Evolutionary conservation across 2,329 filamentous ascomycete genomes (phyloP).

Genomic region (Pseudocercospora fijiensis): DNA sequence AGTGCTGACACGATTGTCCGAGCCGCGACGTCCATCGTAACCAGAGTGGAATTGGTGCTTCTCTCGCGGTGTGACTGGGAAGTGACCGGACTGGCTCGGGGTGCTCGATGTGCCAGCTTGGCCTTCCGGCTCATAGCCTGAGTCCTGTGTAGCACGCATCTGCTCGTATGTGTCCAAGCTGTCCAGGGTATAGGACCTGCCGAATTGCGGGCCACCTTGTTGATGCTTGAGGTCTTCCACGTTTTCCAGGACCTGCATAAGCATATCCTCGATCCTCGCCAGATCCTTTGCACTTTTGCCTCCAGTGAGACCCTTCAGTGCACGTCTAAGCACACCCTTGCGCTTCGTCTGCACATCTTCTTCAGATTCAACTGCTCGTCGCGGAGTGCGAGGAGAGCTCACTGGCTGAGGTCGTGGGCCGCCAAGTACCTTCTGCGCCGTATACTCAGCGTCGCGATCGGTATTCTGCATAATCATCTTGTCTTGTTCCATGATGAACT

Average conservation of each 20-base stretch:
- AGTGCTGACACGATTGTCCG: slow-evolving; percentile 83
- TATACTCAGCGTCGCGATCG: slow-evolving; percentile 84
- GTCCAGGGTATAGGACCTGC: slow-evolving; percentile 33
- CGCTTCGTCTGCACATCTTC: slow-evolving; percentile 71
- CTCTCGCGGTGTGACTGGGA: slow-evolving; percentile 41
- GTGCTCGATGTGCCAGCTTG: slow-evolving; percentile 73
- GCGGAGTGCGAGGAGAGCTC: slow-evolving; percentile 57
- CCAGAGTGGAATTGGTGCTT: slow-evolving; percentile 49
- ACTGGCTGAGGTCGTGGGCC: slow-evolving; percentile 82
- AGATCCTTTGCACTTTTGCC: slow-evolving; percentile 80
- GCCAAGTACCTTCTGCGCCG: slow-evolving; percentile 75
- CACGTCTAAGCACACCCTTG: slow-evolving; percentile 88
- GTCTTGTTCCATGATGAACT: slow-evolving; percentile 85
- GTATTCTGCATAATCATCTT: slow-evolving; percentile 82
- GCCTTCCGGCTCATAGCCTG: slow-evolving; percentile 80
- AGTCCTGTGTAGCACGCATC: slow-evolving; percentile 65
- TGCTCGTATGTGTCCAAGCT: slow-evolving; percentile 70
- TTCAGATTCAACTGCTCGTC: slow-evolving; percentile 51
- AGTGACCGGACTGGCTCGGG: slow-evolving; percentile 72
- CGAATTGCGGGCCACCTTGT: slow-evolving; percentile 28
- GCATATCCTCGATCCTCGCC: slow-evolving; percentile 47
- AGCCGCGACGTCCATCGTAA: slow-evolving; percentile 54
- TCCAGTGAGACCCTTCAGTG: slow-evolving; percentile 79
- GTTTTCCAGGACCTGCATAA: slow-evolving; percentile 87
- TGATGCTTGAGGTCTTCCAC: slow-evolving; percentile 66